Evolutionary conservation across 2,329 filamentous ascomycete species (phyloP).

Genomic region (Penicillium digitatum): DNA sequence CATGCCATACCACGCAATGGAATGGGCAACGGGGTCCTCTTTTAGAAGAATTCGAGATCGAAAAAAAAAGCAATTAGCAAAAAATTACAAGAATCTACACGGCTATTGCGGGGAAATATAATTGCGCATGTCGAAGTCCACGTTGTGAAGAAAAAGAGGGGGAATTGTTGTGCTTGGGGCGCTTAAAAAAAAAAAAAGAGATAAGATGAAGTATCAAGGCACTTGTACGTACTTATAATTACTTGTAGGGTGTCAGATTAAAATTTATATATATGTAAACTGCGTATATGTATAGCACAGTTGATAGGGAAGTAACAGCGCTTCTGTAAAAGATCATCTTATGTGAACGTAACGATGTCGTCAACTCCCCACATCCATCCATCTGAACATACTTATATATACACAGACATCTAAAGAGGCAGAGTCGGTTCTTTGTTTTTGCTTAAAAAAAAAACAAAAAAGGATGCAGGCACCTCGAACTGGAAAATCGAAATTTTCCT

Average conservation of each 20-base stretch:
- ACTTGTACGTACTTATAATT: too few species aligned
- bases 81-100: too few species aligned
- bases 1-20: conserved; percentile 12
- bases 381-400: not conserved
- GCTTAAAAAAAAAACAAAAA: not conserved
- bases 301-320: too few species aligned
- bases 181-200: conserved; percentile 19
- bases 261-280: too few species aligned
- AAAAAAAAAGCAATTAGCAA: too few species aligned
- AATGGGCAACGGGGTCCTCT: conserved; percentile 3
- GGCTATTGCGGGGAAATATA: conserved; percentile 12
- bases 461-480: conserved; percentile 26
- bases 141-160: not conserved
- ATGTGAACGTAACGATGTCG: too few species aligned
- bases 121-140: conserved; percentile 1
- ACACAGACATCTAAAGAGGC: not conserved
- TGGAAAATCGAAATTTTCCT: conserved; percentile 11
- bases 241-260: too few species aligned
- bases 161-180: conserved; percentile 22
- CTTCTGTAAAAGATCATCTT: too few species aligned
- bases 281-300: too few species aligned
- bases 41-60: too few species aligned
- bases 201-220: not conserved
- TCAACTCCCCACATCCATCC: too few species aligned
- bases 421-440: not conserved